Base-by-base conservation (phyloP, 2,329 filamentous ascomycete genomes). In the Metarhizium guizhouense region DNA sequence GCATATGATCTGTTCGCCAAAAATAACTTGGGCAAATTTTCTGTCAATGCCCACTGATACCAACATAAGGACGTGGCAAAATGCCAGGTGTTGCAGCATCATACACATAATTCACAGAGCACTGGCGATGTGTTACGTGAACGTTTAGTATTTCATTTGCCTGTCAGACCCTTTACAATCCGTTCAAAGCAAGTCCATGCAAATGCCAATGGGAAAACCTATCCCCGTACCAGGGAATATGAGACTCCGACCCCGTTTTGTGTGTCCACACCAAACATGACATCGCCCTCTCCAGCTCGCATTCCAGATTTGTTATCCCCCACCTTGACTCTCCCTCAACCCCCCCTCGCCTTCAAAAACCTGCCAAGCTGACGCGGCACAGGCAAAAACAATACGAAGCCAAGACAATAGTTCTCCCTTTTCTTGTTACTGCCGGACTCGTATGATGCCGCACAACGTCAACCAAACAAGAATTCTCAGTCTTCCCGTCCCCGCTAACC, bases 151-250 rank as follows among this genome's bases (percentile, higher is more conserved):
- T 74, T 77, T 77, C 73, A 76, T 78, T 77, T 73, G 75, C 76
- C 72, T 71, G 68, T 66, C 73, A 75, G 72, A 74, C 73, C 71
- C 71, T 72, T 75, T 74, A 75, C 71, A 76, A 71, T 70, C 68
- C 67, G 68, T 64, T 74, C 75, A 70, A 74, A 74, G 72, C 73
- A 73, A 73, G 73, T 70, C 73, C 76, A 76, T 76, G 75, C 72
- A 76, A 74, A 75, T 77, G 74, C 74, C 71, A 72, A 69, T 69
- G 68, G 71, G 67, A 71, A 71, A 71, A 8, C 68, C 67, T 62
- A 70, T 66, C 67, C 70, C 69, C 68, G 62, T 65, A 63, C 68
- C 69, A 66, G 70, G 68, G 66, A 67, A 68, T 65, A 68, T 67
- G 63, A 67, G 67, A 71, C 67, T 70, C 69, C 68, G 63, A 62